A percentile compares a stretch with the other conserved stretches of the same genome.
phyloP scores from a whole-genome alignment of 2,329 filamentous ascomycete genomes.

The Aspergillus bombycis region DNA sequence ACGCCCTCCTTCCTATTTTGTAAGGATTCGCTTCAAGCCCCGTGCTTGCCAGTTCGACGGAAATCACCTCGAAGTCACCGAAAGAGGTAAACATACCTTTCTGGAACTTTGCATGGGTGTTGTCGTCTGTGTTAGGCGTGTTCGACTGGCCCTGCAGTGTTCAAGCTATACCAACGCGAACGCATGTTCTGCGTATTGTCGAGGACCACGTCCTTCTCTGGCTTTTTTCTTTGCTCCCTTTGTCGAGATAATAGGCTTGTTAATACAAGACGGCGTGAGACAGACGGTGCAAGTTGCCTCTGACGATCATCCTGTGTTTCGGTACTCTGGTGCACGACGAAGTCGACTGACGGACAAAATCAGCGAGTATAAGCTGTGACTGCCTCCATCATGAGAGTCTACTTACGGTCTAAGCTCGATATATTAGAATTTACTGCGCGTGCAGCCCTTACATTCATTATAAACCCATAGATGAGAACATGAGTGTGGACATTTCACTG shows the following conservation, averaged over 20 bases:
- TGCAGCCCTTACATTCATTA: too few species aligned
- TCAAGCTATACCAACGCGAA: neutral
- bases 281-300: neutral
- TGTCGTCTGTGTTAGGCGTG: neutral
- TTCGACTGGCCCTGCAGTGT: neutral
- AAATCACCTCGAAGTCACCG: neutral
- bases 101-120: neutral
- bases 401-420: neutral
- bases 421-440: neutral
- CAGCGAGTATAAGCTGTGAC: neutral
- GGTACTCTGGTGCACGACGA: neutral
- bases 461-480: too few species aligned
- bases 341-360: neutral
- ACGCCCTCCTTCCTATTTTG: neutral
- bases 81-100: too few species aligned
- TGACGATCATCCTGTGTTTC: accelerated
- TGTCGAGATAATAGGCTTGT: too few species aligned
- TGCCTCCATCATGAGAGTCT: neutral
- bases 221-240: too few species aligned
- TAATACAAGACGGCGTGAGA: too few species aligned
- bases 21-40: too few species aligned
- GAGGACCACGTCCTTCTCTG: too few species aligned
- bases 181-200: too few species aligned
- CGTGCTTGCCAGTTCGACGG: neutral
- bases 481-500: too few species aligned